Evolutionary conservation across 805 yeast genomes (phyloP), one percentile per base, ranked within the genome.

Genomic region (Starmerella ratchasimensis): DNA sequence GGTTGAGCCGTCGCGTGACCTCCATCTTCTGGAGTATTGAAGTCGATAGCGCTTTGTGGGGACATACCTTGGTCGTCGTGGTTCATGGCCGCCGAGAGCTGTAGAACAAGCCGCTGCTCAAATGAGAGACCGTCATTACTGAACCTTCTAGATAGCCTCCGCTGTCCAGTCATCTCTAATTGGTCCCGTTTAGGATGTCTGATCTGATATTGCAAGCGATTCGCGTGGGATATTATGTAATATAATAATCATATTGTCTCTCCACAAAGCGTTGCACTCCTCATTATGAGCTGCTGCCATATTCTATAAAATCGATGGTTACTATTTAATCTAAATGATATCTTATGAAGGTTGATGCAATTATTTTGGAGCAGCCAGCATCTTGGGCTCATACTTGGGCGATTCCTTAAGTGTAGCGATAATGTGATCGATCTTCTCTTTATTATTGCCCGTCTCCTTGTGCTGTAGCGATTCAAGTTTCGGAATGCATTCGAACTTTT

Each of bases 101-200:
- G 49, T 42, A 34, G 25, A 10, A 39, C 50, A 17, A 46, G 46
- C 24, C 48, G 38, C 43, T 46, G 50, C 38, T 46, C 50, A 21
- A 46, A 36, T 17, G 37, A 37, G 41, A 36, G 18, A 5, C 41
- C 47, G 11, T 44, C 30, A n/a, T 36, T 38, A 22, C 28, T 28
- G 15, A 19, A 4, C 9, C 29, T 22, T 4, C 32, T 7, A 3
- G 41, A 37, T 23, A 26, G 20, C n/a, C 37, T 30, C 11, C 41
- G 8, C 14, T 31, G 22, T n/a, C n/a, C n/a, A n/a, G n/a, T n/a
- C n/a, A n/a, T n/a, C n/a, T n/a, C n/a, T n/a, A n/a, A n/a, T n/a
- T n/a, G n/a, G n/a, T n/a, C n/a, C n/a, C n/a, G n/a, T n/a, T n/a
- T n/a, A n/a, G n/a, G n/a, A n/a, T n/a, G n/a, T n/a, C n/a, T n/a